Percentiles rank a stretch among this genome's conserved stretches.
Conservation (phyloP, 2,329 filamentous ascomycete species). For the Calonectria honghensis region DNA sequence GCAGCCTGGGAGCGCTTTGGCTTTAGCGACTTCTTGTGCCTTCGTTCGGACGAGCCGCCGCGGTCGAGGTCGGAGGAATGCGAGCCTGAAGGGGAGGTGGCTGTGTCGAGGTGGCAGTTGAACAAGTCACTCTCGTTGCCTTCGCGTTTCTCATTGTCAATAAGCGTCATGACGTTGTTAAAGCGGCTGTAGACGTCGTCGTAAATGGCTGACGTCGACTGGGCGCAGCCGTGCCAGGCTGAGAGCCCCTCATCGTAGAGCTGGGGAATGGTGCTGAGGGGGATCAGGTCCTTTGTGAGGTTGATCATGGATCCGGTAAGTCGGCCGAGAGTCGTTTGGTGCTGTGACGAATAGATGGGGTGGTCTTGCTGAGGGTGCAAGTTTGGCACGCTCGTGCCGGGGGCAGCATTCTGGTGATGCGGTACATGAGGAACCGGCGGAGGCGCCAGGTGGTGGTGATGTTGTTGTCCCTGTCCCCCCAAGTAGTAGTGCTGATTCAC, state of each 20-base stretch:
- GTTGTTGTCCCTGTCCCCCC: slow-evolving; percentile 27
- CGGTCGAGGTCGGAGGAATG: slow-evolving; percentile 34
- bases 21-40: slow-evolving; percentile 42
- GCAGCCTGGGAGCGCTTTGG: slow-evolving; percentile 44
- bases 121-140: slow-evolving; percentile 75
- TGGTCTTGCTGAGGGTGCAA: slow-evolving; percentile 28
- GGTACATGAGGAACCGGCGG: slow-evolving; percentile 28
- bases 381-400: not conserved
- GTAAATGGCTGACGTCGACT: slow-evolving; percentile 69
- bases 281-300: slow-evolving; percentile 64
- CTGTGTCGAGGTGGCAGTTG: slow-evolving; percentile 58
- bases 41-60: slow-evolving; percentile 30
- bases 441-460: slow-evolving; percentile 14
- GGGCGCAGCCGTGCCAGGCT: slow-evolving; percentile 63
- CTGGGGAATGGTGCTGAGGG: slow-evolving; percentile 52
- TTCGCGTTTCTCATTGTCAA: slow-evolving; percentile 77
- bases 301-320: slow-evolving; percentile 65
- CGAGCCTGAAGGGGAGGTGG: slow-evolving; percentile 11
- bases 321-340: slow-evolving; percentile 56
- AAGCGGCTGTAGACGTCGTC: slow-evolving; percentile 79
- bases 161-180: slow-evolving; percentile 81
- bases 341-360: slow-evolving; percentile 32
- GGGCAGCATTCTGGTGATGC: slow-evolving; percentile 3
- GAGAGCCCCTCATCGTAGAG: slow-evolving; percentile 67
- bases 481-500: slow-evolving; percentile 73